A percentile compares a stretch with the other conserved stretches of the same genome.
These are phyloP conservation scores for Pseudogymnoascus sp. DNA, from an alignment of 2,329 filamentous ascomycete genomes.

Conservation along the genomic window DNA sequence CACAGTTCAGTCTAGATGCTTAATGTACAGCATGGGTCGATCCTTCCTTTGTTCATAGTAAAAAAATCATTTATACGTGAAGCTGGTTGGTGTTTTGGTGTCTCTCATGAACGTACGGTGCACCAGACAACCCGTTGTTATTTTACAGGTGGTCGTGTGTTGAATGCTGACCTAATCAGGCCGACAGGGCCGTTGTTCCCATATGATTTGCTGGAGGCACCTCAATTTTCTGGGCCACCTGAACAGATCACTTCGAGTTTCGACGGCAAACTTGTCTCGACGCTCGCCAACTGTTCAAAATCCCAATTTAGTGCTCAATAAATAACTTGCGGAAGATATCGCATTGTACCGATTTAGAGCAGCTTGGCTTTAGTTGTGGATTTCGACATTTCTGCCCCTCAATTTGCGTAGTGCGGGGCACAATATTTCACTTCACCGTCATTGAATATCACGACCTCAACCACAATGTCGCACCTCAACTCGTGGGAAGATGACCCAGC, in stretches of 20 bases:
- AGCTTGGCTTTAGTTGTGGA: conserved; percentile 5
- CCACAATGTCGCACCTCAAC: conserved; percentile 75
- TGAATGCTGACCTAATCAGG: not conserved
- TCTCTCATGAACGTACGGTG: not conserved
- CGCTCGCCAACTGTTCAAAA: not conserved
- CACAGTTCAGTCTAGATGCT: not conserved
- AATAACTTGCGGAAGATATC: not conserved
- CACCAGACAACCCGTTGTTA: conserved; percentile 5
- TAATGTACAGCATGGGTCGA: not conserved
- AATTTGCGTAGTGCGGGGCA: conserved; percentile 9
- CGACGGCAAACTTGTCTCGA: not conserved
- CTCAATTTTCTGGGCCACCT: conserved; percentile 8
- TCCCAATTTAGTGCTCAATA: not conserved
- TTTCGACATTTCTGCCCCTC: conserved; percentile 7
- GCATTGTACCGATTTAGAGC: not conserved
- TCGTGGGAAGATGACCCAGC: conserved; percentile 89
- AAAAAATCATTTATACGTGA: not conserved
- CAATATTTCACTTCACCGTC: conserved; percentile 8
- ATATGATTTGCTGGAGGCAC: conserved; percentile 6
- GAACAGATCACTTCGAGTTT: conserved; percentile 2
- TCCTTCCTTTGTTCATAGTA: conserved; percentile 2
- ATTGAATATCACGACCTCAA: conserved; percentile 13
- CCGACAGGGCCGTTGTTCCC: not conserved
- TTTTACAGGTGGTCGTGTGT: conserved; percentile 3
- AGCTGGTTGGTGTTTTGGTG: conserved; percentile 7